A percentile compares a stretch with the other conserved stretches of the same genome.
Evolutionary conservation across 768 basidiomycete genomes (phyloP).

Genomic region (Bullera alba): DNA sequence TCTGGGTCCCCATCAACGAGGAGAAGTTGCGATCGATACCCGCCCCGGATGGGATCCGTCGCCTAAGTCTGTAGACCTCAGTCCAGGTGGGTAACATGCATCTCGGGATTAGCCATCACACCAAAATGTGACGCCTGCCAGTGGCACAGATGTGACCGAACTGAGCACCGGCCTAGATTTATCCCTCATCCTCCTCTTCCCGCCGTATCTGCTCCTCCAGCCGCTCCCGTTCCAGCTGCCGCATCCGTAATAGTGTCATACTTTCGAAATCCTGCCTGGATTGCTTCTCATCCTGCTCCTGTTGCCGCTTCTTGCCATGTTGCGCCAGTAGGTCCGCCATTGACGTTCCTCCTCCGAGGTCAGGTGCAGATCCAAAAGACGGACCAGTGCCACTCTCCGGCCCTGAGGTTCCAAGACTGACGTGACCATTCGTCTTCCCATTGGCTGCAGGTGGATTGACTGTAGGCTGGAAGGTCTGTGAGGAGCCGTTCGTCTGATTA

Average conservation of each 20-base stretch:
- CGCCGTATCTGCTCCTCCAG: conserved; percentile 35
- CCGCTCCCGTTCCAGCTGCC: conserved; percentile 38
- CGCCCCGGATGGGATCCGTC: background rate
- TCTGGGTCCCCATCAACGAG: conserved; percentile 21
- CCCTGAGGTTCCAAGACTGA: background rate
- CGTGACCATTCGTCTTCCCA: background rate
- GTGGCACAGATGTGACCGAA: no score
- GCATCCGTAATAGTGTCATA: conserved; percentile 42
- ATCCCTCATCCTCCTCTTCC: conserved; percentile 31
- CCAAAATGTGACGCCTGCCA: no score
- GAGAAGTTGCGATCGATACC: conserved; percentile 3
- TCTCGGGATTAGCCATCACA: no score
- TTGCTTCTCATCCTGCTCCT: conserved; percentile 10
- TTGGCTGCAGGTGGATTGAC: background rate
- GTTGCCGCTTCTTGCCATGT: conserved; percentile 1
- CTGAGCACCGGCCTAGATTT: no score
- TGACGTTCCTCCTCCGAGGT: conserved; percentile 7
- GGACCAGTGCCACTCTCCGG: conserved; percentile 1
- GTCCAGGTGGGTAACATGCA: no score
- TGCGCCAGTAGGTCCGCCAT: background rate
- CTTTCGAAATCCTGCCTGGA: conserved; percentile 35
- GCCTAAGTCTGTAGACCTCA: no score
- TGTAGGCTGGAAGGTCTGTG: background rate
- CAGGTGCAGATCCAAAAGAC: conserved; percentile 23
- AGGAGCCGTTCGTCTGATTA: conserved; percentile 4